phyloP scores from a whole-genome alignment of 139 green algal species.

The Pedinophyceae sp. region DNA sequence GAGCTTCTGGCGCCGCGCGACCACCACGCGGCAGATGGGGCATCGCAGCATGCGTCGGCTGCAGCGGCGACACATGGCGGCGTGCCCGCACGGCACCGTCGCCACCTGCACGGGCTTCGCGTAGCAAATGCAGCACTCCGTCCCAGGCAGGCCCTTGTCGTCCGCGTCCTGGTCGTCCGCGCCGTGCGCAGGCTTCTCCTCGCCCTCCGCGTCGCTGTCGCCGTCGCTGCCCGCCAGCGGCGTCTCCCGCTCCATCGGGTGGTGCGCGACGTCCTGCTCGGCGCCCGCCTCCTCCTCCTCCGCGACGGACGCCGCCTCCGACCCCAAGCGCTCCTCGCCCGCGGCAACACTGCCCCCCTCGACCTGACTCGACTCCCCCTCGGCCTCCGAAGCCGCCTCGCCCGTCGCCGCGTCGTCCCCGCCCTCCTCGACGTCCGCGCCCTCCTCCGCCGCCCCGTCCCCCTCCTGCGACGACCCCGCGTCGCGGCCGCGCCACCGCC shows the following conservation, averaged over 20 bases:
- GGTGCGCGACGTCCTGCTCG: neutral
- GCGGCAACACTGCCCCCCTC: neutral
- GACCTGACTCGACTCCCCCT: neutral
- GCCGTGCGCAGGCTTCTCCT: neutral
- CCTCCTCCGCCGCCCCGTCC: neutral
- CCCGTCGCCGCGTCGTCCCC: neutral
- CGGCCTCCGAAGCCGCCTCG: neutral
- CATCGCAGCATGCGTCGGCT: conserved; percentile 38
- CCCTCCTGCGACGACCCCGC: neutral
- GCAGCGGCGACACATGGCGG: conserved; percentile 53
- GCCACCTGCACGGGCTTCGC: conserved; percentile 30
- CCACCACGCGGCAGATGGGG: conserved; percentile 52
- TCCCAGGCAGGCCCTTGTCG: neutral
- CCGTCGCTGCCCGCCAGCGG: neutral
- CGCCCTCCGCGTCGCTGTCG: neutral
- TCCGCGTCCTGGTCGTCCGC: neutral
- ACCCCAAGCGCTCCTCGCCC: neutral
- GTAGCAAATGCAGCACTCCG: conserved; percentile 10
- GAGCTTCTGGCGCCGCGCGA: conserved; percentile 52
- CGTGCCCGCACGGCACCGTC: conserved; percentile 64
- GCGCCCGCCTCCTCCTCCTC: neutral
- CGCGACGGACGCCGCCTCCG: neutral
- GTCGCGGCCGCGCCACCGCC: too few relatives aligned
- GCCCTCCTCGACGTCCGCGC: neutral
- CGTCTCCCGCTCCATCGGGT: neutral